Base-by-base conservation (phyloP, 768 basidiomycete genomes). In the Phylloporus sp. region DNA sequence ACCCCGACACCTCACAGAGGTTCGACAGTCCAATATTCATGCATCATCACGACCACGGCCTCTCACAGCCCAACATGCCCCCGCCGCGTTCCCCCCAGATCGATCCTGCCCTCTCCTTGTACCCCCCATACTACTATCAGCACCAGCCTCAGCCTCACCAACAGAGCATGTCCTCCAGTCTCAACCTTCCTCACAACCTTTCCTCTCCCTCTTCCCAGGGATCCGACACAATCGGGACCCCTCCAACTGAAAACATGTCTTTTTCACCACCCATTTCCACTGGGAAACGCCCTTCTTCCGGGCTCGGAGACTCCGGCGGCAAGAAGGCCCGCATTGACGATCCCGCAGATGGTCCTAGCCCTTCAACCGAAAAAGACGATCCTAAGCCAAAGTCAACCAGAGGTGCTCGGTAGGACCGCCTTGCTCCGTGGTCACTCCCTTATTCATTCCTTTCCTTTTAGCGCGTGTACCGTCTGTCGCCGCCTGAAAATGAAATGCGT, bases 401-500 rank as follows among this genome's bases (percentile, higher is more conserved):
- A 16, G 91, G 91, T n/a, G 88, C 90, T 45, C 78, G 90, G 90
- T 91, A 52, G 50, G 76, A 68, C 55, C 40, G 47, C 43, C 36
- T 47, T 43, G 32, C 26, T 24, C n/a, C 15, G 1, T 31, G 4
- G 35, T 4, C 27, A 29, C 40, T 23, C 15, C 36, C 50, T 7
- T 31, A 49, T 46, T 66, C 45, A 66, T 52, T 9, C 24, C 47
- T 50, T 41, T 41, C 39, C 40, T 47, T n/a, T 12, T 61, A 93
- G 93, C 41, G 94, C 93, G 0, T 97, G 93, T 57, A 92, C 89
- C 0, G 90, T 94, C 11, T 95, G 93, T 67, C 81, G 93, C 20
- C 85, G 91, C 23, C 78, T 94, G 28, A 95, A 94, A 72, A 94
- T 91, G 92, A 94, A 91, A 63, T 94, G 91, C 52, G 88, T 91